phyloP scores from a whole-genome alignment of 2,329 filamentous ascomycete species.

The Magnaporthales sp. region DNA sequence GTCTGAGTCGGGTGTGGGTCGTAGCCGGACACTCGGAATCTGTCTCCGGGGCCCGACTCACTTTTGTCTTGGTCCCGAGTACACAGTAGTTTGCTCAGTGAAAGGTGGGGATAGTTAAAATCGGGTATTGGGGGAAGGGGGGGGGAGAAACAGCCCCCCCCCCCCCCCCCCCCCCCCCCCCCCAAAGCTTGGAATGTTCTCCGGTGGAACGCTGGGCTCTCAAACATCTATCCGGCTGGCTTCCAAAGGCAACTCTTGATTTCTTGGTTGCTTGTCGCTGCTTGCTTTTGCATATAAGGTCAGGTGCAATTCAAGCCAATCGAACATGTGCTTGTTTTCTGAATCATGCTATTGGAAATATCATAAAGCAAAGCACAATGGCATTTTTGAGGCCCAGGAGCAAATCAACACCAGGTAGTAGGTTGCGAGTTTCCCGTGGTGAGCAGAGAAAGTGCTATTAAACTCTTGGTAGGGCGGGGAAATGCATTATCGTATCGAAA shows the following conservation, averaged over 20 bases:
- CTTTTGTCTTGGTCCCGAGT: neutral
- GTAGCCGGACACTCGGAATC: neutral
- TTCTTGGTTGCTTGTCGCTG: neutral
- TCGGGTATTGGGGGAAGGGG: too few relatives aligned
- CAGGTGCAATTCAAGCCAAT: neutral
- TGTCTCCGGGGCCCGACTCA: neutral
- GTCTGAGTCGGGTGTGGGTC: neutral
- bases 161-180: too few relatives aligned
- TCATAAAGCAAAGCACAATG: neutral
- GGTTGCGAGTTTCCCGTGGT: neutral
- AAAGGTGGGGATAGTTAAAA: neutral
- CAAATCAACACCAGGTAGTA: neutral
- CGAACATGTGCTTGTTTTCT: neutral
- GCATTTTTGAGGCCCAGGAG: neutral
- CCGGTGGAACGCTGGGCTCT: neutral
- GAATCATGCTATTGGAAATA: neutral
- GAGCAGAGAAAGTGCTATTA: neutral
- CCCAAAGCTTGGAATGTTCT: neutral
- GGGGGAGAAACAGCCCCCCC: neutral
- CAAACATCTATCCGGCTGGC: neutral
- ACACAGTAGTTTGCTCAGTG: neutral
- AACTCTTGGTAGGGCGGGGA: neutral
- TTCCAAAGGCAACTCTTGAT: too few relatives aligned
- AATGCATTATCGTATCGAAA: neutral
- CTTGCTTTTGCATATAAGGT: neutral